Conservation (phyloP, 257 asterid species). For the Cinchona pubescens region DNA sequence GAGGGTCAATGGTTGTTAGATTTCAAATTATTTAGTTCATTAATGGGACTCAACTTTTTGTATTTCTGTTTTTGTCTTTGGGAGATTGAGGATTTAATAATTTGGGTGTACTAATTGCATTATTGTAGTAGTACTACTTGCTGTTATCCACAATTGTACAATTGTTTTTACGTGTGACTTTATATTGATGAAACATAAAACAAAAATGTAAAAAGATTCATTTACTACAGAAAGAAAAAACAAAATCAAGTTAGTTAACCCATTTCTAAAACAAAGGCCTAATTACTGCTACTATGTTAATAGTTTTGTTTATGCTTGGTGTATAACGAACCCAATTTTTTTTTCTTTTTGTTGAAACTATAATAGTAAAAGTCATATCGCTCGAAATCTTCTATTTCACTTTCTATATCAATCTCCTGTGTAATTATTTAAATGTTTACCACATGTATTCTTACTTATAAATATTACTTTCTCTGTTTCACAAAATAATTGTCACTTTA, state of each 20-base stretch:
- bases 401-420: no score
- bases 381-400: no score
- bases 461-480: no score
- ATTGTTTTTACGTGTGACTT: background rate
- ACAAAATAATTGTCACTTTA: no score
- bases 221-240: background rate
- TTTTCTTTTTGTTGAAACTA: no score
- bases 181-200: no score
- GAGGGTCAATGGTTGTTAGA: slow-evolving; percentile 12
- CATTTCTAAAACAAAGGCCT: background rate
- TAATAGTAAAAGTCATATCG: no score
- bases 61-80: no score
- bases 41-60: slow-evolving; percentile 6
- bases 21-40: background rate
- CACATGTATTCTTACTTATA: no score
- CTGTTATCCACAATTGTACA: background rate
- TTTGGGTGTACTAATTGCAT: background rate
- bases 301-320: background rate
- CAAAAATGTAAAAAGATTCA: no score
- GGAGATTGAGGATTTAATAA: background rate
- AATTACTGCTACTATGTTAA: background rate
- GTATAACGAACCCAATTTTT: no score
- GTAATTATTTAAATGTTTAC: no score
- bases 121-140: background rate
- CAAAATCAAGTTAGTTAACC: background rate